Conservation (phyloP, 139 green algal genomes). For the Coelastrella sp. region DNA sequence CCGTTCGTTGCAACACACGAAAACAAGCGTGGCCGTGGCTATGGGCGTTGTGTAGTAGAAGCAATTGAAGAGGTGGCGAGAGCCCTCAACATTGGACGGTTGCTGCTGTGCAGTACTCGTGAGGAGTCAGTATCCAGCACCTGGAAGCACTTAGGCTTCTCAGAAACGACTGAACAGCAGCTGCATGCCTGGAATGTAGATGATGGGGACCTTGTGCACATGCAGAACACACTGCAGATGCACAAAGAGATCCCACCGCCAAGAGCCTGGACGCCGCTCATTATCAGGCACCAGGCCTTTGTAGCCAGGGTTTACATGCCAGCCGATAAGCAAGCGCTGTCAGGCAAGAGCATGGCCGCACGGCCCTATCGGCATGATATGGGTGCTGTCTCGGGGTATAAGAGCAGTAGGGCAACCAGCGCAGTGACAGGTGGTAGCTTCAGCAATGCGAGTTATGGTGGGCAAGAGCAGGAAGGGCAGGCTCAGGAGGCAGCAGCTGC, state of each 20-base stretch:
- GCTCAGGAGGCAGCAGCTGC: conserved; percentile 28
- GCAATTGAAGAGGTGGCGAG: conserved; percentile 83
- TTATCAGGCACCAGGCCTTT: conserved; percentile 76
- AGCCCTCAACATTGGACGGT: conserved; percentile 55
- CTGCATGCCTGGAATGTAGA: conserved; percentile 80
- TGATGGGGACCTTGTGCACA: conserved; percentile 88
- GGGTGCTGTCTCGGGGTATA: conserved; percentile 27
- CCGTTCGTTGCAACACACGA: conserved; percentile 92
- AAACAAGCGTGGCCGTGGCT: conserved; percentile 76
- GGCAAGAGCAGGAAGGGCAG: conserved; percentile 9
- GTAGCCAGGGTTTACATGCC: conserved; percentile 76
- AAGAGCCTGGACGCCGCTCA: conserved; percentile 62
- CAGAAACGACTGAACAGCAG: conserved; percentile 73
- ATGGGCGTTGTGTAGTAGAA: conserved; percentile 89
- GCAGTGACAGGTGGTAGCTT: conserved; percentile 3
- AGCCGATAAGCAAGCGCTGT: conserved; percentile 50
- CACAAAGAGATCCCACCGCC: conserved; percentile 76
- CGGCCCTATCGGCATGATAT: conserved; percentile 34
- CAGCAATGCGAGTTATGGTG: conserved; percentile 22
- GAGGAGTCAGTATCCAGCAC: conserved; percentile 72
- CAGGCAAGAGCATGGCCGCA: not conserved
- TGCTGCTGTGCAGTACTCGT: conserved; percentile 80
- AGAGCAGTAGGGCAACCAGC: conserved; percentile 28
- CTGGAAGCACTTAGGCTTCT: conserved; percentile 90
- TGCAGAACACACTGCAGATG: conserved; percentile 88